Evolutionary conservation across 1,284 basidiomycete genomes (phyloP), one percentile per base, ranked within the genome.

Genomic region (Cutaneotrichosporon cavernicola): DNA sequence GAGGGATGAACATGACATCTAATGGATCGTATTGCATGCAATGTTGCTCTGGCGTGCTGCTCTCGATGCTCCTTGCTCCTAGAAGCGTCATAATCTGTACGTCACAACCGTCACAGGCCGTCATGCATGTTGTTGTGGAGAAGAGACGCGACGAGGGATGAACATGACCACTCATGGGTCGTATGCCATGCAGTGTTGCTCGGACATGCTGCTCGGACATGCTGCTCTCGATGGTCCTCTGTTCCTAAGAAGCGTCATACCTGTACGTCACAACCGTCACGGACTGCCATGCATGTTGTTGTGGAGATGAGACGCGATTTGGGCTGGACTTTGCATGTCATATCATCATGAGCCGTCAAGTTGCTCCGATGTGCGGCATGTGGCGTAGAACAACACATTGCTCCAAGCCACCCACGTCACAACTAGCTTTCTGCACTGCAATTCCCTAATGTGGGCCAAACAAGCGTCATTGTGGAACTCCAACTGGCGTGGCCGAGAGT

Each of bases 251-350:
- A 34, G 34, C 34, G 16, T 46, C 43, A 21, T 46, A 46, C 18
- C 43, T 46, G 43, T 46, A 46, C 43, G 43, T 46, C 43, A 46
- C 43, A 46, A 21, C 43, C 43, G 43, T 46, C 43, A 46, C 43
- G 18, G 43, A 16, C 43, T 7, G 43, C 18, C 43, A 46, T 46
- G 43, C 16, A 46, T 46, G 43, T 46, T 46, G 43, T 21, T 46
- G 43, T 21, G 43, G 43, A 46, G 43, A 16, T 18, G 34, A 34
- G 43, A 46, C 43, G 43, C 43, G 43, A 46, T 13, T 5, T 7
- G 43, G 43, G 14, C 6, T 46, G 5, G 10, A 34, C 34, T 6
- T 10, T 34, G 34, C 34, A 34, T 34, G 34, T 10, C 34, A 34
- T 34, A 34, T 34, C 6, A 34, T 34, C 34, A 34, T 34, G 34